Evolutionary conservation across 805 yeast genomes (phyloP), one percentile per base, ranked within the genome.

Genomic region (Hanseniaspora taiwanica): DNA sequence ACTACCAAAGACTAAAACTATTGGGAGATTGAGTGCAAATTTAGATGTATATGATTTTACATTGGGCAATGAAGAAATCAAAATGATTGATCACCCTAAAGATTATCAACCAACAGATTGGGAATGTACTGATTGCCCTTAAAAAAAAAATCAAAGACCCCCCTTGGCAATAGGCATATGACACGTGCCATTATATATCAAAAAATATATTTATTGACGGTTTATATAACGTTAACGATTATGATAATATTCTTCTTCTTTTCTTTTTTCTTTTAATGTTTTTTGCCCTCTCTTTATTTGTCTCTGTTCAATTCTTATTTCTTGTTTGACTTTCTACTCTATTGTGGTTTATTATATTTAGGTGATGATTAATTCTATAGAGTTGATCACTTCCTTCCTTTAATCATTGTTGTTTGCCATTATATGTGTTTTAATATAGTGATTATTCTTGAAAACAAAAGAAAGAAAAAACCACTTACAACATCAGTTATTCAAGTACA

Each of bases 101-200:
- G 73, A 71, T 1, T 75, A 79, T 47, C 83, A 77, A 44, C 83
- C 84, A 9, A 76, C 84, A 1, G 85, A 78, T 49, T 79, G 85
- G 85, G 85, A 78, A 51, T 76, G 80, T 43, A 74, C 79, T 3
- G 72, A 72, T 47, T 75, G 74, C 19, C 75, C 78, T 37, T 69
- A 49, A 48, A n/a, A n/a, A n/a, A n/a, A n/a, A n/a, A n/a, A n/a
- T n/a, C n/a, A n/a, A n/a, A n/a, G n/a, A n/a, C n/a, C n/a, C n/a
- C n/a, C n/a, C n/a, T n/a, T n/a, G n/a, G n/a, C n/a, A n/a, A n/a
- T n/a, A n/a, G n/a, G n/a, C n/a, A n/a, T n/a, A n/a, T n/a, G n/a
- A n/a, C n/a, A n/a, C n/a, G n/a, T n/a, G n/a, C n/a, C n/a, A n/a
- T n/a, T n/a, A n/a, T n/a, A n/a, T n/a, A n/a, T n/a, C n/a, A n/a